Percentiles rank a stretch among this genome's conserved stretches.
Conservation (phyloP, 176 grass and related monocot genomes). For the Bolboschoenus planiculmis region DNA sequence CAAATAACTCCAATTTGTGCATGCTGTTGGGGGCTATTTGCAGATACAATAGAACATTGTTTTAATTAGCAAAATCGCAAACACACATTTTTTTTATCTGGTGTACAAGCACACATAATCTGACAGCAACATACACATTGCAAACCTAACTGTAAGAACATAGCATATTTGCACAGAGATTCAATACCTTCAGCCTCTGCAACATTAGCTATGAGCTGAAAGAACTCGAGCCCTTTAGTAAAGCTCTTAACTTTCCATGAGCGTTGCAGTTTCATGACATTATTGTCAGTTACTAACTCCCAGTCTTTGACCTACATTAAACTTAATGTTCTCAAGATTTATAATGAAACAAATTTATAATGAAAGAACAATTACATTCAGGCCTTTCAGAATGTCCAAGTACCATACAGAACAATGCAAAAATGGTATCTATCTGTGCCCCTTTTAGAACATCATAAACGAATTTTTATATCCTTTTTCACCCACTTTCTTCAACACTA, state of each 20-base stretch:
- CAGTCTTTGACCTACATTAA: constrained; percentile 62
- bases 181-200: constrained; percentile 71
- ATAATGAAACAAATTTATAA: background rate
- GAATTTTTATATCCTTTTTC: too few relatives aligned
- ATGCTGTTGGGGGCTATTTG: background rate
- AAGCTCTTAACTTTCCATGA: constrained; percentile 88
- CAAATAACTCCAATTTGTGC: background rate
- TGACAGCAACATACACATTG: background rate
- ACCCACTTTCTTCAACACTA: background rate
- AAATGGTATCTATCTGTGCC: too few relatives aligned
- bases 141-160: background rate
- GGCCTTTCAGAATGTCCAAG: background rate
- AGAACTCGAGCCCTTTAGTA: constrained; percentile 74
- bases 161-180: background rate
- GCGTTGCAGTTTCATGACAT: constrained; percentile 54
- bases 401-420: background rate
- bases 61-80: background rate
- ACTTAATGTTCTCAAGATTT: background rate
- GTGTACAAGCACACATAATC: background rate
- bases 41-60: background rate
- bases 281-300: constrained; percentile 48
- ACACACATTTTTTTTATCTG: background rate
- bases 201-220: constrained; percentile 72
- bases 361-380: background rate
- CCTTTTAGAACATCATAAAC: too few relatives aligned